phyloP scores from a whole-genome alignment of 1,139 yeast species.

The Hansenula lynferdii region DNA sequence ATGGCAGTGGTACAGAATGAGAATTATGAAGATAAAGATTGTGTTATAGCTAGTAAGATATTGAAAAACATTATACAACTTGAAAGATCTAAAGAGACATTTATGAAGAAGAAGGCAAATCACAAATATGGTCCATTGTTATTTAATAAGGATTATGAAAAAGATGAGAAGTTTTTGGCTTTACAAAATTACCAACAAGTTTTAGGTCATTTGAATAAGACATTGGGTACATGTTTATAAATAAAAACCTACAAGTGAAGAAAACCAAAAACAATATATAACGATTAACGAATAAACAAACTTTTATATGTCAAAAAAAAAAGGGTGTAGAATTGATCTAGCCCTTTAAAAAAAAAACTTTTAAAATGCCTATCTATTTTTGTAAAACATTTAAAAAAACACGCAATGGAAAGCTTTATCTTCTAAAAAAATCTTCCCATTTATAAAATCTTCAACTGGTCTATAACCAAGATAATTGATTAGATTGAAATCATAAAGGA shows the following conservation, averaged over 20 bases:
- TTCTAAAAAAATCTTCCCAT: background rate
- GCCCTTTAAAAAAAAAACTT: too few species aligned
- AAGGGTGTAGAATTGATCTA: too few species aligned
- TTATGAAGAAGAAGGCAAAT: background rate
- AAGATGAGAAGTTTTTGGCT: background rate
- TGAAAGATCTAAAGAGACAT: background rate
- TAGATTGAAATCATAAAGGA: background rate
- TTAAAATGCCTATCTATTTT: too few species aligned
- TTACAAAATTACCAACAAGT: background rate
- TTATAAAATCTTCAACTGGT: background rate
- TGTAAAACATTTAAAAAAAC: background rate
- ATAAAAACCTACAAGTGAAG: too few species aligned
- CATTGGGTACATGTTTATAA: background rate
- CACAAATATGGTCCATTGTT: background rate
- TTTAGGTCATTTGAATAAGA: background rate
- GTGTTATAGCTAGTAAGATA: background rate
- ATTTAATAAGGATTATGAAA: background rate
- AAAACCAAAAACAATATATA: too few species aligned
- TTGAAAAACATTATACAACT: background rate
- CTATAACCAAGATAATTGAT: background rate
- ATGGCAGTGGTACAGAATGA: background rate
- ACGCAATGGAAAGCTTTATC: background rate
- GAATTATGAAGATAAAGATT: background rate
- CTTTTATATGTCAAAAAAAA: too few species aligned
- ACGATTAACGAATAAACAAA: background rate